These are phyloP conservation scores for Calonectria hawksworthii DNA, from an alignment of 2,329 filamentous ascomycete genomes.

Conservation along the genomic window DNA sequence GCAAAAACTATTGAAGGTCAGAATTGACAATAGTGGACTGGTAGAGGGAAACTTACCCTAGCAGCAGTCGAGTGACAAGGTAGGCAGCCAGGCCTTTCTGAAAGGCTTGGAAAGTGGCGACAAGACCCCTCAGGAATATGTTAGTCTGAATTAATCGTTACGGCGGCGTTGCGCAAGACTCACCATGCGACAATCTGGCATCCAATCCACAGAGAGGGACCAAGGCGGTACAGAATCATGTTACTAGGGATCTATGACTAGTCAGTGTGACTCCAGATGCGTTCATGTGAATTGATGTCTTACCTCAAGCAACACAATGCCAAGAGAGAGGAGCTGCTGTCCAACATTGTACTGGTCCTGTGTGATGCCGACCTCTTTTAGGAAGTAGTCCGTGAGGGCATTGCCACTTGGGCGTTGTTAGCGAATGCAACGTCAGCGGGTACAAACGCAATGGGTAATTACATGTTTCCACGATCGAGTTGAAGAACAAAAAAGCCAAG, in stretches of 20 bases:
- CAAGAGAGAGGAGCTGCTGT: slow-evolving; percentile 60
- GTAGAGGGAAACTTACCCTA: slow-evolving; percentile 35
- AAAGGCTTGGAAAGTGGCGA: slow-evolving; percentile 53
- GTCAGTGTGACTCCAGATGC: background rate
- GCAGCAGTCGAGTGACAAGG: slow-evolving; percentile 55
- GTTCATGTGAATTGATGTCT: background rate
- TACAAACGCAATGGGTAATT: background rate
- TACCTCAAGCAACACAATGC: slow-evolving; percentile 59
- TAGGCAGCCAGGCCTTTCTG: slow-evolving; percentile 47
- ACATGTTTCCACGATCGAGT: slow-evolving; percentile 55
- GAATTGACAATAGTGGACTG: background rate
- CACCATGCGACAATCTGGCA: slow-evolving; percentile 50
- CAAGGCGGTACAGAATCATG: slow-evolving; percentile 60
- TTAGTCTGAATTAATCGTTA: background rate
- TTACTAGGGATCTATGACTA: slow-evolving; percentile 55
- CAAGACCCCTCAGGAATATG: slow-evolving; percentile 47
- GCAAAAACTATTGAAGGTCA: slow-evolving; percentile 41
- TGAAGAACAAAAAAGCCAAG: slow-evolving; percentile 63
- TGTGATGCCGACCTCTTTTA: slow-evolving; percentile 60
- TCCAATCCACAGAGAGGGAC: slow-evolving; percentile 61
- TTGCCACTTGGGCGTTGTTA: slow-evolving; percentile 47
- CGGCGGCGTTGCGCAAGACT: background rate
- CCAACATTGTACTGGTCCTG: slow-evolving; percentile 64
- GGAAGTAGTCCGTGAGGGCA: slow-evolving; percentile 61
- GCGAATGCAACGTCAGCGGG: background rate